Conservation (phyloP, 352 stramenopile genomes). For the Halophytophthora batemanensis region DNA sequence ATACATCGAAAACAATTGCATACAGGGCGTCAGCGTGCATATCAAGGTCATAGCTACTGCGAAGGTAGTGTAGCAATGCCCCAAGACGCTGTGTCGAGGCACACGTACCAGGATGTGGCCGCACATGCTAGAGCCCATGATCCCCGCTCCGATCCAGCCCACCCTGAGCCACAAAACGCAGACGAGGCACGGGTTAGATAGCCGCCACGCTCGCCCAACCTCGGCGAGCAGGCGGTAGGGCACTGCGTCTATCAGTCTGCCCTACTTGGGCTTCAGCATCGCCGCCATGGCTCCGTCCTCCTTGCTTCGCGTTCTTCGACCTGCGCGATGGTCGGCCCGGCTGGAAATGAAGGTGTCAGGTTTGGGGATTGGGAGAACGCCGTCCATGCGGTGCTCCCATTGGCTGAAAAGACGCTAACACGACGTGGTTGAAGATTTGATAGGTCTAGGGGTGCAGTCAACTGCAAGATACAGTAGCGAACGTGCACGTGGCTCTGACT, state of each 20-base stretch:
- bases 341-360: too few relatives aligned
- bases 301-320: background rate
- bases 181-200: background rate
- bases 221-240: too few relatives aligned
- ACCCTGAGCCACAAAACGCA: conserved; percentile 32
- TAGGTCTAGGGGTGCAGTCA: conserved; percentile 1
- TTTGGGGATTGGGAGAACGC: too few relatives aligned
- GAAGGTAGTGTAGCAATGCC: too few relatives aligned
- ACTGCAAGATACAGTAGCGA: background rate
- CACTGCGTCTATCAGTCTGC: too few relatives aligned
- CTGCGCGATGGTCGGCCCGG: background rate
- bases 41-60: background rate
- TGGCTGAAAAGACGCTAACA: conserved; percentile 11
- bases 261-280: conserved; percentile 26
- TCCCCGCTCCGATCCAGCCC: conserved; percentile 83
- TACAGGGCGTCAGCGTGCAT: conserved; percentile 5
- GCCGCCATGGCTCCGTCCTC: conserved; percentile 13
- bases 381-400: conserved; percentile 9
- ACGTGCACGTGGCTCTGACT: conserved; percentile 6
- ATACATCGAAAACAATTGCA: background rate
- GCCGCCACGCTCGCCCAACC: background rate
- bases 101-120: conserved; percentile 72
- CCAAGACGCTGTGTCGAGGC: background rate
- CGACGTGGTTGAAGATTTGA: conserved; percentile 5
- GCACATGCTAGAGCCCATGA: conserved; percentile 90